Evolutionary conservation across 2,329 filamentous ascomycete genomes (phyloP), one percentile per base, ranked within the genome.

Genomic region (Cytospora mali): DNA sequence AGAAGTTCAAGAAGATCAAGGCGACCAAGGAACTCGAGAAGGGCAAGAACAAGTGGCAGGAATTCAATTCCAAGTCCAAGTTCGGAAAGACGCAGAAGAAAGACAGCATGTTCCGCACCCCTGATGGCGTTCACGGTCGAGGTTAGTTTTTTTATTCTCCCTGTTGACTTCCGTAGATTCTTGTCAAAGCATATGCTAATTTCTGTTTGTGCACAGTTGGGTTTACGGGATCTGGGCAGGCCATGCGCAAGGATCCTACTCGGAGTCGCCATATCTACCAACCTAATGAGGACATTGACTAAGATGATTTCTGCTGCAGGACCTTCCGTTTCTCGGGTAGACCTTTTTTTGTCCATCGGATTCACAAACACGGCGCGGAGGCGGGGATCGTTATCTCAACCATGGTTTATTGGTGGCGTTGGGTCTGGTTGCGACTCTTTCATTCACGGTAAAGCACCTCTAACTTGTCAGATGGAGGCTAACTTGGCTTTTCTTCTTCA

Each of bases 21-120:
- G 91, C 93, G 55, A 95, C 89, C 66, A 95, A 93, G 75, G 92
- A 96, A 73, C 83, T 98, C 27, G 94, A 98, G 79, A 91, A 88
- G 66, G 89, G 90, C 72, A 96, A 97, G 81, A 91, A 80, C 72
- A 97, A 95, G 74, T 99, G 95, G 95, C 90, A 97, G 74, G 91
- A 96, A 67, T 99, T 97, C 75, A 90, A 88, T 68, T 82, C 84
- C 71, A 97, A 96, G 75, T 84, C 83, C 53, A 93, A 92, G 73
- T 80, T 86, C 67, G 85, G 81, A 67, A 89, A 89, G 74, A 68
- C 78, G 5, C 77, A 79, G 49, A 94, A 94, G 79, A 97, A 97
- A 78, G 92, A 97, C 55, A 96, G 92, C 81, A 97, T 97, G 93
- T 97, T 97, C 75, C 88, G 93, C 53, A 97, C 93, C 3, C 92